phyloP scores from a whole-genome alignment of 2,329 filamentous ascomycete species.

The Epichloe coenophiala region DNA sequence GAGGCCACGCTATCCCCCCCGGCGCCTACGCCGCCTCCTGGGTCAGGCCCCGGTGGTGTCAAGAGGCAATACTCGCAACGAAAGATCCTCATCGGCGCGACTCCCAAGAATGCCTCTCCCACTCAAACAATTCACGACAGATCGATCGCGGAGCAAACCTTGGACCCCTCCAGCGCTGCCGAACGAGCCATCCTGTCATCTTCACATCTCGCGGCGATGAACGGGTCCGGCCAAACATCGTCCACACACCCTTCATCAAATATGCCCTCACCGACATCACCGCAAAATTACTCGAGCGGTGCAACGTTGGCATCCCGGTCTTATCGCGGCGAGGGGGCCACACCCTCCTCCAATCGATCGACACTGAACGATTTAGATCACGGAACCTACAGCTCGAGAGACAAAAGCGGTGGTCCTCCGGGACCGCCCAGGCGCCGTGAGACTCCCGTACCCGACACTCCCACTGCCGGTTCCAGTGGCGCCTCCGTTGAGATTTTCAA shows the following conservation, averaged over 20 bases:
- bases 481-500: slow-evolving; percentile 91
- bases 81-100: slow-evolving; percentile 56
- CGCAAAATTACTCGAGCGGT: slow-evolving; percentile 38
- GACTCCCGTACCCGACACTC: slow-evolving; percentile 49
- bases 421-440: slow-evolving; percentile 43
- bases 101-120: slow-evolving; percentile 64
- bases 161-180: slow-evolving; percentile 57
- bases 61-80: slow-evolving; percentile 65
- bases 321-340: slow-evolving; percentile 43
- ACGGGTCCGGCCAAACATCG: slow-evolving; percentile 45
- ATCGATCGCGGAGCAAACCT: slow-evolving; percentile 45
- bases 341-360: slow-evolving; percentile 39
- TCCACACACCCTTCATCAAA: slow-evolving; percentile 47
- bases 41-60: slow-evolving; percentile 37
- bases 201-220: slow-evolving; percentile 57
- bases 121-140: slow-evolving; percentile 59
- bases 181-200: slow-evolving; percentile 53
- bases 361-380: slow-evolving; percentile 41
- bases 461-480: slow-evolving; percentile 42
- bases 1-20: slow-evolving; percentile 37
- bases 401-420: slow-evolving; percentile 13
- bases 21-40: slow-evolving; percentile 40
- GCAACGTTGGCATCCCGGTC: slow-evolving; percentile 49
- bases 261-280: slow-evolving; percentile 57
- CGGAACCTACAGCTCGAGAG: slow-evolving; percentile 16